Evolutionary conservation across 805 yeast species (phyloP).

Genomic region (Candida ponderosae): DNA sequence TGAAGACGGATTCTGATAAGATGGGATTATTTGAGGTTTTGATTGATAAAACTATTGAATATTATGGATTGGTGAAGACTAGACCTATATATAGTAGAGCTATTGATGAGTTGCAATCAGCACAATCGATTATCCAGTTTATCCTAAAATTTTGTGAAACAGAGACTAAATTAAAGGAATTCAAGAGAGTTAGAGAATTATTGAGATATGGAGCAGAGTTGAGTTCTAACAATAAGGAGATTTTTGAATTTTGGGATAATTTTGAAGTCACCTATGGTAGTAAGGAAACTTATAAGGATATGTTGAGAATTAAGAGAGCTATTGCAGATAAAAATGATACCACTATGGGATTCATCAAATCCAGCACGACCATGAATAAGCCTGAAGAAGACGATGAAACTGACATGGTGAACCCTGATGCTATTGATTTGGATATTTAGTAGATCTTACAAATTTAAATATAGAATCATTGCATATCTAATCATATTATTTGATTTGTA

Average conservation of each 20-base stretch:
- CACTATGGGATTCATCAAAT: constrained; percentile 43
- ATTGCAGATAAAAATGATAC: constrained; percentile 19
- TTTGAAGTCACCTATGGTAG: constrained; percentile 71
- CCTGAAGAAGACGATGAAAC: constrained; percentile 1
- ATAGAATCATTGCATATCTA: too few relatives aligned
- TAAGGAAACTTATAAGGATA: constrained; percentile 64
- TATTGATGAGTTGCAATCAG: constrained; percentile 36
- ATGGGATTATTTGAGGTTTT: constrained; percentile 35
- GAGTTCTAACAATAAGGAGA: constrained; percentile 21
- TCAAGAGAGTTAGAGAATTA: constrained; percentile 55
- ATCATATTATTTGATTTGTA: too few relatives aligned
- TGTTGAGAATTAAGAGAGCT: constrained; percentile 54
- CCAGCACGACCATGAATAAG: constrained; percentile 19
- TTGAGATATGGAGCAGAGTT: constrained; percentile 45
- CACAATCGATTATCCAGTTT: constrained; percentile 29
- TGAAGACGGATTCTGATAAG: constrained; percentile 22
- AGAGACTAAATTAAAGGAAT: constrained; percentile 48
- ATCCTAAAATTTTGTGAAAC: constrained; percentile 46
- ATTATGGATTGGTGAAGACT: constrained; percentile 33
- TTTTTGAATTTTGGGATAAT: constrained; percentile 67
- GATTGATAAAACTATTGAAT: constrained; percentile 30
- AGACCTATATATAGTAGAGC: constrained; percentile 48
- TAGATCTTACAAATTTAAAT: too few relatives aligned
- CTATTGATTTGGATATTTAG: constrained; percentile 46
- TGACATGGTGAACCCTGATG: constrained; percentile 41